These are phyloP conservation scores for Seiridium cupressi DNA, from an alignment of 2,329 filamentous ascomycete species.

Conservation along the genomic window DNA sequence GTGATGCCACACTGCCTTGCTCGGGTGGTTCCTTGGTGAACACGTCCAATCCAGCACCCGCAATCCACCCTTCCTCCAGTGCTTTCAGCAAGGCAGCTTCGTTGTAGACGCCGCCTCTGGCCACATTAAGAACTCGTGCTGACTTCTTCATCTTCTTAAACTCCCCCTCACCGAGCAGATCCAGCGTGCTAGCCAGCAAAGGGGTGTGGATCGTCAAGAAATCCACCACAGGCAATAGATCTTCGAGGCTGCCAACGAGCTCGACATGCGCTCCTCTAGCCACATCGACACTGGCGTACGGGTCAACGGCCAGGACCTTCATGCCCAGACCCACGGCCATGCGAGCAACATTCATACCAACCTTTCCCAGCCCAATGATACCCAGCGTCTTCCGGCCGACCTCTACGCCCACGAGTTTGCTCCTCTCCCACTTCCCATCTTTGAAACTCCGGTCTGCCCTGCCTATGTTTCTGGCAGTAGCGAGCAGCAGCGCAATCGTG, in stretches of 20 bases:
- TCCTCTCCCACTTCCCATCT: slow-evolving; percentile 71
- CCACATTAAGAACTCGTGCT: slow-evolving; percentile 75
- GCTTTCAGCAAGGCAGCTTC: slow-evolving; percentile 70
- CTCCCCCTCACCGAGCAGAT: slow-evolving; percentile 68
- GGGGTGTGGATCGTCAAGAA: slow-evolving; percentile 83
- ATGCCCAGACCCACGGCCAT: slow-evolving; percentile 77
- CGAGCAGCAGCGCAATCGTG: slow-evolving; percentile 71
- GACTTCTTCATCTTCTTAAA: slow-evolving; percentile 70
- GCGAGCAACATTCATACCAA: slow-evolving; percentile 77
- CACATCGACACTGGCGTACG: slow-evolving; percentile 73
- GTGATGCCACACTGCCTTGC: slow-evolving; percentile 56
- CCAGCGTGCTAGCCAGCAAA: slow-evolving; percentile 72
- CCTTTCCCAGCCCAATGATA: slow-evolving; percentile 79
- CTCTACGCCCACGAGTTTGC: slow-evolving; percentile 72
- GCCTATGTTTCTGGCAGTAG: slow-evolving; percentile 71
- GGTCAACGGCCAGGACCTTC: slow-evolving; percentile 72
- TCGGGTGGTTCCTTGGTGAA: slow-evolving; percentile 72
- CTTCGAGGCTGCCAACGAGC: slow-evolving; percentile 53
- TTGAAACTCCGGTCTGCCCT: slow-evolving; percentile 69
- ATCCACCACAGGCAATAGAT: slow-evolving; percentile 65
- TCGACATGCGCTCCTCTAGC: slow-evolving; percentile 66
- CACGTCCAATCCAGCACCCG: slow-evolving; percentile 76
- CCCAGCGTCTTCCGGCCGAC: slow-evolving; percentile 75
- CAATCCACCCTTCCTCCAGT: slow-evolving; percentile 68
- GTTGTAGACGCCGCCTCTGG: slow-evolving; percentile 77